These are phyloP conservation scores for Skeletonema tropicum DNA, from an alignment of 108 stramenopile genomes.

Conservation along the genomic window DNA sequence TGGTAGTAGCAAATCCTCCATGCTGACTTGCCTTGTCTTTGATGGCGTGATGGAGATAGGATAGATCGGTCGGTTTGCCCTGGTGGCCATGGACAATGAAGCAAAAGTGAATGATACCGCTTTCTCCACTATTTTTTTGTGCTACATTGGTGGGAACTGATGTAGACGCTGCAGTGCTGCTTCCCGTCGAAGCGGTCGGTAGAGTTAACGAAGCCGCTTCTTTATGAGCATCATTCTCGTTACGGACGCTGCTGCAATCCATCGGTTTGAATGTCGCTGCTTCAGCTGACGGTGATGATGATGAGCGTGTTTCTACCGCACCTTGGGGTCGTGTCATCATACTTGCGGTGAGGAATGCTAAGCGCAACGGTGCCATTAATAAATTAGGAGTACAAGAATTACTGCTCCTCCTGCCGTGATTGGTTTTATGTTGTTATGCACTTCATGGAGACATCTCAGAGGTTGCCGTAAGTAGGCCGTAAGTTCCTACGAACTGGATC, in stretches of 20 bases:
- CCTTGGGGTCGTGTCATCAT: background rate
- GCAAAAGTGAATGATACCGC: slow-evolving; percentile 22
- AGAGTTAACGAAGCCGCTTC: background rate
- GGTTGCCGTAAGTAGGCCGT: too few species aligned
- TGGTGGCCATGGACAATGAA: slow-evolving; percentile 40
- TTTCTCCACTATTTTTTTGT: background rate
- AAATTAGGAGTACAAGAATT: too few species aligned
- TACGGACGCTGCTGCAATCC: background rate
- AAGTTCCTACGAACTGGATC: too few species aligned
- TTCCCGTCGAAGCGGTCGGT: background rate
- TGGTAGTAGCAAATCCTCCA: slow-evolving; percentile 8
- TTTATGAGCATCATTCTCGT: background rate
- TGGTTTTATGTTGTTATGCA: background rate
- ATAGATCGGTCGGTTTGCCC: slow-evolving; percentile 31
- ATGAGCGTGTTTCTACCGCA: too few species aligned
- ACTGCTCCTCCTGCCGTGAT: background rate
- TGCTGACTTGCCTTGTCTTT: slow-evolving; percentile 21
- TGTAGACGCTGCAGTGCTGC: background rate
- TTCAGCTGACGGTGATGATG: background rate
- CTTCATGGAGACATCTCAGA: too few species aligned
- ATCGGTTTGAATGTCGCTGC: background rate
- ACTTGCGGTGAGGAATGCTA: background rate
- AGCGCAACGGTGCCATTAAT: background rate
- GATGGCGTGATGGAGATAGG: slow-evolving; percentile 27
- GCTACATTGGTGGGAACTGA: background rate